Conservation (phyloP, 495 filamentous ascomycete genomes). For the Wilcoxina mikolae region DNA sequence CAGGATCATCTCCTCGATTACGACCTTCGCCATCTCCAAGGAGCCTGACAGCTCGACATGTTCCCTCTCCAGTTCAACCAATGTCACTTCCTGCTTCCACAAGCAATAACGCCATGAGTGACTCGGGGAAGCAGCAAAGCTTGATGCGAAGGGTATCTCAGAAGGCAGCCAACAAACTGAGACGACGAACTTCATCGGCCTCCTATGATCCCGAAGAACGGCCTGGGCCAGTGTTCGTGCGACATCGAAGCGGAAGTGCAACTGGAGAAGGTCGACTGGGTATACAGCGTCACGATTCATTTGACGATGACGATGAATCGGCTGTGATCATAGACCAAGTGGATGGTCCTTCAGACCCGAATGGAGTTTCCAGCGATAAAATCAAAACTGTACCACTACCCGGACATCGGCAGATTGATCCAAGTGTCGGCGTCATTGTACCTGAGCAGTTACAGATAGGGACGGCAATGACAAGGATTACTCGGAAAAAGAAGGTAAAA, state of each 20-base stretch:
- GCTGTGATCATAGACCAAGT: slow-evolving; percentile 37
- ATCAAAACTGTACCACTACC: slow-evolving; percentile 20
- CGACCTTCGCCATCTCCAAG: background rate
- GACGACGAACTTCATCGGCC: slow-evolving; percentile 58
- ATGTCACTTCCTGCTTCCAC: slow-evolving; percentile 7
- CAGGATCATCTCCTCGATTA: background rate
- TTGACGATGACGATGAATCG: slow-evolving; percentile 51
- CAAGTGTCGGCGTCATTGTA: slow-evolving; percentile 48
- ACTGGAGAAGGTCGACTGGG: slow-evolving; percentile 39
- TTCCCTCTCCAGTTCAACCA: background rate
- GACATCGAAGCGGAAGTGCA: slow-evolving; percentile 69
- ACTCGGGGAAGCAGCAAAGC: slow-evolving; percentile 17
- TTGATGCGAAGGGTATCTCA: slow-evolving; percentile 52
- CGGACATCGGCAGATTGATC: slow-evolving; percentile 23
- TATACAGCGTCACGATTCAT: slow-evolving; percentile 34
- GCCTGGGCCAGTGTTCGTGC: slow-evolving; percentile 72
- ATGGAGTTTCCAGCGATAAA: slow-evolving; percentile 18
- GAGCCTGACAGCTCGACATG: background rate
- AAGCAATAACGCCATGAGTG: background rate
- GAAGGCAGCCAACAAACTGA: slow-evolving; percentile 49
- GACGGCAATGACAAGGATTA: slow-evolving; percentile 62
- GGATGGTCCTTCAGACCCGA: slow-evolving; percentile 24
- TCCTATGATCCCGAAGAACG: slow-evolving; percentile 67
- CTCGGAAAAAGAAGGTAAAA: slow-evolving; percentile 61
- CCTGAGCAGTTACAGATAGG: slow-evolving; percentile 59